These are phyloP conservation scores for Mychonastes homosphaera DNA, from an alignment of 139 green algal genomes.

Conservation along the genomic window DNA sequence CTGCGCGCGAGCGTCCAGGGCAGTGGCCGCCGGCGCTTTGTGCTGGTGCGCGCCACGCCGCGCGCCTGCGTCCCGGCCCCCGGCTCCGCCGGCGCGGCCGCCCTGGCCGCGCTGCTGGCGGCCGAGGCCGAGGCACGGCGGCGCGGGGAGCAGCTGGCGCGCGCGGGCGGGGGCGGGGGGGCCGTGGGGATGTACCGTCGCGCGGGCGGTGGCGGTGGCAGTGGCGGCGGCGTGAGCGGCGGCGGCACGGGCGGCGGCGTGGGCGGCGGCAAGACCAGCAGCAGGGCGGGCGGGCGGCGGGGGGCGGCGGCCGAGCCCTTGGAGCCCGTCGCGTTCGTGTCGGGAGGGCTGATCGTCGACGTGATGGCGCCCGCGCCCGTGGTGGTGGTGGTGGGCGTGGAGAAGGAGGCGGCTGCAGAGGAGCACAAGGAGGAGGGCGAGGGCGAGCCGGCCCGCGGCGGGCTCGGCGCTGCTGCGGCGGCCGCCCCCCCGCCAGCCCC, in stretches of 20 bases:
- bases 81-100: background rate
- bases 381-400: too few species aligned
- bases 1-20: conserved; percentile 14
- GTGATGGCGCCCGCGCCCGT: too few species aligned
- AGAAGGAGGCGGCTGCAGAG: too few species aligned
- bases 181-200: background rate
- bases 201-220: conserved; percentile 7
- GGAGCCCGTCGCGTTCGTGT: too few species aligned
- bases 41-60: conserved; percentile 22
- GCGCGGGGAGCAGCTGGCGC: conserved; percentile 15
- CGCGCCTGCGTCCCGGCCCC: conserved; percentile 2
- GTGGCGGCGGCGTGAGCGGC: conserved; percentile 1
- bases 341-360: too few species aligned
- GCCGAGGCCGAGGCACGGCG: too few species aligned
- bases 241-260: background rate
- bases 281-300: background rate
- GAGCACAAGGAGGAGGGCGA: too few species aligned
- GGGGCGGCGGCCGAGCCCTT: too few species aligned
- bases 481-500: too few species aligned
- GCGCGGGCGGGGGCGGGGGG: conserved; percentile 14
- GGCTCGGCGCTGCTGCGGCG: too few species aligned
- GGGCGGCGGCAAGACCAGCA: too few species aligned
- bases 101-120: conserved; percentile 11
- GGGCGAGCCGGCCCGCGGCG: too few species aligned
- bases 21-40: conserved; percentile 15